Evolutionary conservation across 805 yeast species (phyloP), one percentile per base, ranked within the genome.

Genomic region (Starmera quercuum): DNA sequence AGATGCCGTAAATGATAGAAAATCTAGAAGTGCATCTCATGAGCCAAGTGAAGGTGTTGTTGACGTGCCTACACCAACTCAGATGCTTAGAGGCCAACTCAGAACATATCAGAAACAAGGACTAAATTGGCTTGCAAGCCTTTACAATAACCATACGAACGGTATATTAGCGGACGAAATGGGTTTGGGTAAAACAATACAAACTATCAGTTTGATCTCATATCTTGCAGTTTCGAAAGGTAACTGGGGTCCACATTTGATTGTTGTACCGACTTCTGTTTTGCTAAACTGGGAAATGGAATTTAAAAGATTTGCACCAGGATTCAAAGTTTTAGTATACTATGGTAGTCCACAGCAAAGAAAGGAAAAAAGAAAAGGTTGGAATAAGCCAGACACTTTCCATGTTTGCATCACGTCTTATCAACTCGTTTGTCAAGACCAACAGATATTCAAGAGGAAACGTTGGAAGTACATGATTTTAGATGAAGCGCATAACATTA

Each of bases 231-330:
- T 96, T 48, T 95, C 82, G 47, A 88, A 88, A 50, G 83, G 84
- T 38, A 74, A 81, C 13, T 92, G 99, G 99, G 98, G 98, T 0
- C 99, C 98, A 0, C 99, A 92, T 63, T 64, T 92, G 35, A 88
- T 92, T 59, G 79, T 92, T 39, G 99, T 92, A 5, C 99, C 99
- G 4, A 92, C 99, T 0, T 85, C 96, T 12, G 99, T 92, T 7
- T 78, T 92, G 78, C 73, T 92, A 34, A 92, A 92, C 53, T 92
- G 99, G 99, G 99, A 92, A 56, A 90, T 94, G 97, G 99, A 92
- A 53, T 88, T 92, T 61, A 92, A 94, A 51, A 75, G 95, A 48
- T 92, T 92, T 66, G 97, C 97, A 1, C 99, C 99, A 0, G 99
- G 98, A 0, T 83, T 92, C 56, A 90, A 94, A 56, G 92, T 92